A percentile compares a stretch with the other conserved stretches of the same genome.
Evolutionary conservation across 805 yeast species (phyloP).

Genomic region (Grigorovia transvaalensis): DNA sequence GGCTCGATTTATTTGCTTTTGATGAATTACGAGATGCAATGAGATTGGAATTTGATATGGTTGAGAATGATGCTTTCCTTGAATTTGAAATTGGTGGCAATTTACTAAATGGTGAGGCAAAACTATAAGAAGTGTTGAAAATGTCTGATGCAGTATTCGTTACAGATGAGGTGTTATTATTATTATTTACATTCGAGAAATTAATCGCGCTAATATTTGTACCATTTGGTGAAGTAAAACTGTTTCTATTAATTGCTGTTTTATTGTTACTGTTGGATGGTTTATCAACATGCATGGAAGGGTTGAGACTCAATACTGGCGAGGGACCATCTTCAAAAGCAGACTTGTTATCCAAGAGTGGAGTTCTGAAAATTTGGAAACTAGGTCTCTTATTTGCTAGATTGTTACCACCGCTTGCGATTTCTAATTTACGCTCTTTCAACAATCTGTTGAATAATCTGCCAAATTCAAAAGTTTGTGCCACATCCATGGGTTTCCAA

Average conservation of each 20-base stretch:
- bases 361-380: slow-evolving; percentile 19
- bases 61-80: slow-evolving; percentile 17
- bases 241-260: background rate
- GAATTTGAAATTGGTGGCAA: slow-evolving; percentile 17
- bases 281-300: slow-evolving; percentile 3
- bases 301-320: slow-evolving; percentile 18
- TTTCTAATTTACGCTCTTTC: slow-evolving; percentile 10
- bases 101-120: slow-evolving; percentile 1
- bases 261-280: background rate
- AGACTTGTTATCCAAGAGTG: slow-evolving; percentile 16
- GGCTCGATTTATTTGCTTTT: background rate
- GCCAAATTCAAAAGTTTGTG: slow-evolving; percentile 43
- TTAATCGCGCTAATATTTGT: background rate
- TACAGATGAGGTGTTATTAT: background rate
- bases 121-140: background rate
- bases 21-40: slow-evolving; percentile 9
- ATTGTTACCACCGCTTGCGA: background rate
- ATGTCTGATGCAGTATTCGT: background rate
- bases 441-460: slow-evolving; percentile 30
- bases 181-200: background rate
- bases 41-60: slow-evolving; percentile 11
- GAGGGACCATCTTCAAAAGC: slow-evolving; percentile 24
- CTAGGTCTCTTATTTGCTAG: slow-evolving; percentile 11
- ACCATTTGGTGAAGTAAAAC: background rate
- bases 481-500: slow-evolving; percentile 55